Conservation (phyloP, 164 flowering plant genomes). For the Nelumbo lutea region DNA sequence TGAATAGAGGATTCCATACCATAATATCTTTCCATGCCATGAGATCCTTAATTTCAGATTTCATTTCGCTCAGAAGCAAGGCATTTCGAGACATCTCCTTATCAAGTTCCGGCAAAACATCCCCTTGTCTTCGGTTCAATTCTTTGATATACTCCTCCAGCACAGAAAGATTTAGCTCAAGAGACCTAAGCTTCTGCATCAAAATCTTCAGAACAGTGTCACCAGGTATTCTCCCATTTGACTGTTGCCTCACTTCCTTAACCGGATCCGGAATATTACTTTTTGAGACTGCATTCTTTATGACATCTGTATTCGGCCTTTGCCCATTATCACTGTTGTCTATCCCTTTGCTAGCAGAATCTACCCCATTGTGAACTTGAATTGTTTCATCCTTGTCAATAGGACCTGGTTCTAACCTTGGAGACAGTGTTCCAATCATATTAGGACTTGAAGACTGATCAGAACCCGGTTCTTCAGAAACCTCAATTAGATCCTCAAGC, state of each 20-base stretch:
- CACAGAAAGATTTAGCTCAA: conserved; percentile 62
- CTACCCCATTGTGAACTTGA: conserved; percentile 21
- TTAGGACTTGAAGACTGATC: conserved; percentile 26
- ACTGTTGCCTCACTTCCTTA: conserved; percentile 42
- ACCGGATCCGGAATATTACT: conserved; percentile 43
- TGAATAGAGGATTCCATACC: conserved; percentile 31
- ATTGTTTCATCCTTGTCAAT: conserved; percentile 15
- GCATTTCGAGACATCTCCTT: conserved; percentile 39
- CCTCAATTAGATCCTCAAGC: conserved; percentile 74
- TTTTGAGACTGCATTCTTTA: conserved; percentile 25
- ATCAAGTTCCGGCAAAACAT: conserved; percentile 47
- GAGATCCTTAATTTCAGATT: conserved; percentile 40
- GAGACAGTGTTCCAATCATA: conserved; percentile 24
- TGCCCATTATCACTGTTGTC: conserved; percentile 28
- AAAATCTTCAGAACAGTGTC: conserved; percentile 74
- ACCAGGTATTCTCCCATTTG: conserved; percentile 56
- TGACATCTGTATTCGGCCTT: conserved; percentile 18
- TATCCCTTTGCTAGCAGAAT: conserved; percentile 21
- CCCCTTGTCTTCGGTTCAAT: conserved; percentile 45
- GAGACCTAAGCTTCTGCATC: conserved; percentile 72
- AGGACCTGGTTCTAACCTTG: conserved; percentile 17
- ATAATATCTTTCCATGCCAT: conserved; percentile 48
- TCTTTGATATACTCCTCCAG: conserved; percentile 71
- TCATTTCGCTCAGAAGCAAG: conserved; percentile 41
- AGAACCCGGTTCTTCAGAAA: conserved; percentile 32